A percentile compares a stretch with the other conserved stretches of the same genome.
Conservation (phyloP, 78 protist species). For the Monocercomonoides exilis region DNA sequence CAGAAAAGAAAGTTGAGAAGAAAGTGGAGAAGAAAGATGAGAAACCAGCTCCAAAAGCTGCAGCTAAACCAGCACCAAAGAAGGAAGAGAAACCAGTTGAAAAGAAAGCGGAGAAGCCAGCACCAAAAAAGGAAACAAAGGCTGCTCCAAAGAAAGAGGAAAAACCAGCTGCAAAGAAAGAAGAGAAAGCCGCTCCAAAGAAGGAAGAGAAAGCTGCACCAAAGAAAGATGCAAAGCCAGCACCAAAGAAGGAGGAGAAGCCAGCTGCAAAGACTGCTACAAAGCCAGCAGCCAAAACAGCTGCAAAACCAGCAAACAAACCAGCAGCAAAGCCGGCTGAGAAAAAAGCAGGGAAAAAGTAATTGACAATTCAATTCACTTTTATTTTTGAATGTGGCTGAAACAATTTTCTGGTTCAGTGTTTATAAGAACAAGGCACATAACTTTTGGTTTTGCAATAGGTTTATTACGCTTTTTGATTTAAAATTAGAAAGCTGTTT, state of each 20-base stretch:
- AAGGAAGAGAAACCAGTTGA: background rate
- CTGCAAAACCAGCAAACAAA: background rate
- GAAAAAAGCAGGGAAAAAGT: background rate
- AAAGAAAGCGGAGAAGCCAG: background rate
- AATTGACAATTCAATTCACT: too few relatives aligned
- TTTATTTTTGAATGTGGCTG: too few relatives aligned
- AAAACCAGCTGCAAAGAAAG: background rate
- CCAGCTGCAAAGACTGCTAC: background rate
- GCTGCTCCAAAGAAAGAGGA: background rate
- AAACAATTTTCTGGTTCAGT: too few relatives aligned
- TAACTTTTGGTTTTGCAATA: too few relatives aligned
- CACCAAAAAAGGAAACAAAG: background rate
- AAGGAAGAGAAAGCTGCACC: background rate
- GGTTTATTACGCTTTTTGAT: too few relatives aligned
- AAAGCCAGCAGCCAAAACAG: background rate
- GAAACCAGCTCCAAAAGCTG: too few relatives aligned
- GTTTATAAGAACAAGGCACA: too few relatives aligned
- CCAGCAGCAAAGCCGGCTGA: background rate
- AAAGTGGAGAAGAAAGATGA: too few relatives aligned
- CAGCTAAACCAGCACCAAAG: background rate
- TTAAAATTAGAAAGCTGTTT: too few relatives aligned
- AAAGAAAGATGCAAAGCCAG: background rate
- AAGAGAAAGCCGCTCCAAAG: background rate
- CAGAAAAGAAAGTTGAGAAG: too few relatives aligned
- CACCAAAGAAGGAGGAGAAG: background rate